Percentiles rank a stretch among this genome's conserved stretches.
These are phyloP conservation scores for Pseudogymnoascus sp. DNA, from an alignment of 2,329 filamentous ascomycete species.

Conservation along the genomic window DNA sequence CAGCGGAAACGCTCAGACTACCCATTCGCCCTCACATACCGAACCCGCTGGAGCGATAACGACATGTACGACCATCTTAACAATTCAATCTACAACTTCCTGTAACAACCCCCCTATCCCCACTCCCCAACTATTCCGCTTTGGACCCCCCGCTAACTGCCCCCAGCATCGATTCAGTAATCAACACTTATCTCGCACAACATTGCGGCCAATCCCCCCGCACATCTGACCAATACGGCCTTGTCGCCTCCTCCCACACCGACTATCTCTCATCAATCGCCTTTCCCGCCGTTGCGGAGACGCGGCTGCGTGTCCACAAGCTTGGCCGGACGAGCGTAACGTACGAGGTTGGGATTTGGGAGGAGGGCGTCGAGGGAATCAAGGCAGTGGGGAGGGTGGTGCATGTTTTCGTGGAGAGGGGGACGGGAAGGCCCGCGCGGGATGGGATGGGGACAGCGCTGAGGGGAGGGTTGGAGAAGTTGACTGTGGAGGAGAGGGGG, in stretches of 20 bases:
- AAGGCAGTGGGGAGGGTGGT: conserved; percentile 80
- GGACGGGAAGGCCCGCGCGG: conserved; percentile 58
- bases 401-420: conserved; percentile 80
- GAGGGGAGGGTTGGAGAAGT: conserved; percentile 50
- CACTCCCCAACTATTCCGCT: conserved; percentile 6
- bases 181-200: conserved; percentile 81
- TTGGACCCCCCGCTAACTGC: conserved; percentile 4
- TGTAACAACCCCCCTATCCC: conserved; percentile 40
- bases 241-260: conserved; percentile 79
- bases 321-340: conserved; percentile 80
- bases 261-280: conserved; percentile 77
- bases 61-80: conserved; percentile 64
- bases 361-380: conserved; percentile 62
- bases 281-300: conserved; percentile 75
- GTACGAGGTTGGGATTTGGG: conserved; percentile 85
- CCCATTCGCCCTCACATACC: conserved; percentile 69
- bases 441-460: conserved; percentile 57
- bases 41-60: conserved; percentile 66
- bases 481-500: conserved; percentile 33
- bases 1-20: conserved; percentile 57
- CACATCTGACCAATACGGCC: conserved; percentile 64
- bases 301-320: conserved; percentile 74
- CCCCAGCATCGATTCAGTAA: conserved; percentile 72
- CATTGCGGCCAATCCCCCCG: conserved; percentile 67
- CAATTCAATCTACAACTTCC: conserved; percentile 77